A percentile compares a stretch with the other conserved stretches of the same genome.
These are phyloP conservation scores for Thraustochytrium striatum DNA, from an alignment of 352 stramenopile genomes.

Conservation along the genomic window DNA sequence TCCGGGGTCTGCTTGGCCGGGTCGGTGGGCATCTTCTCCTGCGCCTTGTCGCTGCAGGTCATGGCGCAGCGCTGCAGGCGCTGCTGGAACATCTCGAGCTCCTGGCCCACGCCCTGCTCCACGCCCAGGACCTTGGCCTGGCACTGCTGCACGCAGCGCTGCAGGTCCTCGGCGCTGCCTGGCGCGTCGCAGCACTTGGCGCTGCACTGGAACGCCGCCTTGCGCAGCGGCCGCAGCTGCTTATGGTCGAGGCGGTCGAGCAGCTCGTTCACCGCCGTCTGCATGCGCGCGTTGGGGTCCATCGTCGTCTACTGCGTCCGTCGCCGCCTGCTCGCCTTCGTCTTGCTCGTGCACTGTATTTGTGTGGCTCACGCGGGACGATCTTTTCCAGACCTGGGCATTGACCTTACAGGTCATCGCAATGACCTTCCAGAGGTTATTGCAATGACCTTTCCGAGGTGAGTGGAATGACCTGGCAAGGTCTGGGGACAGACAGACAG, in stretches of 20 bases:
- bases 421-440: no score
- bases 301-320: not conserved
- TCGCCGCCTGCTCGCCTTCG: not conserved
- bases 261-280: constrained; percentile 32
- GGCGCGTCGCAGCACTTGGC: constrained; percentile 51
- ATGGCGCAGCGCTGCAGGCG: constrained; percentile 49
- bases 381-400: no score
- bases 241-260: constrained; percentile 29
- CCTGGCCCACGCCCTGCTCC: constrained; percentile 3
- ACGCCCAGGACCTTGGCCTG: constrained; percentile 2
- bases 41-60: constrained; percentile 43
- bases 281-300: constrained; percentile 38
- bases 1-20: constrained; percentile 40
- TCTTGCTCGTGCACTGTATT: not conserved
- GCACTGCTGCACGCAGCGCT: constrained; percentile 49
- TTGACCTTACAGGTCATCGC: no score
- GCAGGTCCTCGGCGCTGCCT: constrained; percentile 1
- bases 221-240: constrained; percentile 40
- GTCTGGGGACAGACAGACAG: no score
- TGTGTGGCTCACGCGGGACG: no score
- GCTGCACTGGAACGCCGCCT: constrained; percentile 46
- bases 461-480: no score
- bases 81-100: constrained; percentile 50
- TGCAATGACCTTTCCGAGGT: no score
- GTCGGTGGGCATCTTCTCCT: constrained; percentile 47